Evolutionary conservation across 2,329 filamentous ascomycete species (phyloP).

Genomic region (Graphiopsis chlorocephala): DNA sequence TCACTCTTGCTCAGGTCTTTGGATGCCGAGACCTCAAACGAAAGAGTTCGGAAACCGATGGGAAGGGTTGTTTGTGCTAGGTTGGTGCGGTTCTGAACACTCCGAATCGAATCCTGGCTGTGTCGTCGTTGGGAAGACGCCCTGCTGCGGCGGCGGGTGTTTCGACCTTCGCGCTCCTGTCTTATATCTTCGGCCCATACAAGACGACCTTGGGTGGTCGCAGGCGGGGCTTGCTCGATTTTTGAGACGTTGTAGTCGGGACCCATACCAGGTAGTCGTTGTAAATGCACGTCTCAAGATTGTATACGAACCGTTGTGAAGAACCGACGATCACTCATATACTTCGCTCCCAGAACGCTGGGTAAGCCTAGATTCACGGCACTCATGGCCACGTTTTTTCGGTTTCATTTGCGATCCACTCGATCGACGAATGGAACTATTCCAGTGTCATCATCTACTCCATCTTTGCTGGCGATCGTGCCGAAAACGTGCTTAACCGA

Average conservation of each 20-base stretch:
- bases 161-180: neutral
- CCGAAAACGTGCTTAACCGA: neutral
- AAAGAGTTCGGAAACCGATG: conserved; percentile 3
- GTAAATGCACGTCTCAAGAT: neutral
- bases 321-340: neutral
- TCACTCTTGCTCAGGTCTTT: conserved; percentile 4
- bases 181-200: neutral
- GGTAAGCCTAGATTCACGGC: neutral
- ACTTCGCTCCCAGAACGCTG: neutral
- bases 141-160: neutral
- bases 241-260: neutral
- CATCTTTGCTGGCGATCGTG: neutral
- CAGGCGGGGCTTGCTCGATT: neutral
- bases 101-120: conserved; percentile 1
- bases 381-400: neutral
- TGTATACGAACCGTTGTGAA: neutral
- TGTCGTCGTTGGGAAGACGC: conserved; percentile 1
- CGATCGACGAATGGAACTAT: neutral
- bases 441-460: too few species aligned
- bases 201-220: neutral
- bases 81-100: neutral
- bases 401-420: neutral
- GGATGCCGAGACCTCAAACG: conserved; percentile 1
- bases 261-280: neutral
- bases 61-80: neutral